Evolutionary conservation across 2,329 filamentous ascomycete genomes (phyloP), one percentile per base, ranked within the genome.

Genomic region (Fusarium brachygibbosum): DNA sequence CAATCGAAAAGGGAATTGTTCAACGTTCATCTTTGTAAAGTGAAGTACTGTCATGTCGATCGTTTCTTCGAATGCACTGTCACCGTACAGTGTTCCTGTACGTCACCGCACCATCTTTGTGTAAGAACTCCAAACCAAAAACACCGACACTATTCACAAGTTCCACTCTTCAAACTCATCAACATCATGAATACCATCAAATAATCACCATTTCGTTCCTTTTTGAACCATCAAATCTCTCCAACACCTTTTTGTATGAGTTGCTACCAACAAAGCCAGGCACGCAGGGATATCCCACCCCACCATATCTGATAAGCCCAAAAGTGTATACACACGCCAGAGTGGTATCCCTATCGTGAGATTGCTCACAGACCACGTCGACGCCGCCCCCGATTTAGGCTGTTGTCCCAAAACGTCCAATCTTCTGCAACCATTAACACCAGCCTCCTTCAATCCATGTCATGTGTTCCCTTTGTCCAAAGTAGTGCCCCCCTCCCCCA

Each of bases 241-340:
- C 14, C 17, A 31, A 51, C 12, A 1, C 12, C n/a, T n/a, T 48
- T 28, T 48, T 29, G n/a, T 17, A 14, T 8, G 4, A 13, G 21
- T 34, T 6, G 23, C 19, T 55, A 55, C 31, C 34, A 21, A 16
- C 25, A 23, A 23, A 31, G 29, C 29, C 28, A 53, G 19, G 29
- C 19, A 12, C 7, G 40, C 65, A 65, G 54, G 49, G 64, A 69
- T 40, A 45, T 40, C 38, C 35, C 64, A 32, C 63, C 64, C 34
- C 42, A 48, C 64, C 65, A 68, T 50, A 42, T 58, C 49, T 45
- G 44, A 51, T 50, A 50, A 64, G 59, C 44, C 50, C 45, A 32
- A 23, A 16, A 59, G 59, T 34, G 59, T 64, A 40, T 58, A 50
- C 35, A 63, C 61, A 64, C 61, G 61, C 61, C 59, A 65, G 65